Evolutionary conservation across 768 basidiomycete species (phyloP).

Genomic region (Tylopilus rubrobrunneus): DNA sequence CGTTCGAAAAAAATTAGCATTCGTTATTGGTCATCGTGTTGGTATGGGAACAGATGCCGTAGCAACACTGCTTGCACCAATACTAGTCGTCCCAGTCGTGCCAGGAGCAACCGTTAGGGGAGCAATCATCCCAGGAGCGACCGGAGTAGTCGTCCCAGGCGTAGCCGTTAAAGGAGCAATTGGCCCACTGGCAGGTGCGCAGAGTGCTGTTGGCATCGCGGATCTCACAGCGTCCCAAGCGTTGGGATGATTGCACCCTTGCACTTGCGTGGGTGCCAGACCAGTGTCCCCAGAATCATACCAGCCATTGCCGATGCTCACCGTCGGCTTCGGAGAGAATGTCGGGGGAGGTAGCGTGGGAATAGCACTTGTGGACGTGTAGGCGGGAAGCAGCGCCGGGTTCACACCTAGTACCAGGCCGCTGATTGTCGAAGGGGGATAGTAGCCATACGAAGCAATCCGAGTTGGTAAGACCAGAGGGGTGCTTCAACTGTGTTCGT

Average conservation of each 20-base stretch:
- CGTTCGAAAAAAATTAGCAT: not conserved
- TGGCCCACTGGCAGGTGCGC: constrained; percentile 22
- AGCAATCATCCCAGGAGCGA: constrained; percentile 4
- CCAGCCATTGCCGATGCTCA: constrained; percentile 55
- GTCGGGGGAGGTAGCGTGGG: constrained; percentile 55
- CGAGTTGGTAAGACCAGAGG: constrained; percentile 69
- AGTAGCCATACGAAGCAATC: constrained; percentile 49
- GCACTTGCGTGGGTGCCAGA: constrained; percentile 52
- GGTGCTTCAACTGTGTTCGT: constrained; percentile 48
- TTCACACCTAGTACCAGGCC: constrained; percentile 38
- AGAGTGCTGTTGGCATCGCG: constrained; percentile 44
- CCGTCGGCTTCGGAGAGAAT: constrained; percentile 42
- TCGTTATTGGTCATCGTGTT: constrained; percentile 1
- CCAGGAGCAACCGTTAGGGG: not conserved
- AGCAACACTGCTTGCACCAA: not conserved
- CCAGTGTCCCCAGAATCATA: constrained; percentile 47
- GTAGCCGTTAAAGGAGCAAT: not conserved
- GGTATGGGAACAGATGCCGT: not conserved
- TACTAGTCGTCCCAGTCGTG: not conserved
- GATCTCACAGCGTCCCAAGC: constrained; percentile 58
- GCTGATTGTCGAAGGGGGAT: constrained; percentile 51
- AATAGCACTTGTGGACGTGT: constrained; percentile 54
- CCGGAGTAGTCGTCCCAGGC: not conserved
- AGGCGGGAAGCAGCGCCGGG: constrained; percentile 48
- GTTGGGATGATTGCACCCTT: constrained; percentile 63